phyloP scores from a whole-genome alignment of 2,329 filamentous ascomycete genomes.

The Phialocephala sp. region DNA sequence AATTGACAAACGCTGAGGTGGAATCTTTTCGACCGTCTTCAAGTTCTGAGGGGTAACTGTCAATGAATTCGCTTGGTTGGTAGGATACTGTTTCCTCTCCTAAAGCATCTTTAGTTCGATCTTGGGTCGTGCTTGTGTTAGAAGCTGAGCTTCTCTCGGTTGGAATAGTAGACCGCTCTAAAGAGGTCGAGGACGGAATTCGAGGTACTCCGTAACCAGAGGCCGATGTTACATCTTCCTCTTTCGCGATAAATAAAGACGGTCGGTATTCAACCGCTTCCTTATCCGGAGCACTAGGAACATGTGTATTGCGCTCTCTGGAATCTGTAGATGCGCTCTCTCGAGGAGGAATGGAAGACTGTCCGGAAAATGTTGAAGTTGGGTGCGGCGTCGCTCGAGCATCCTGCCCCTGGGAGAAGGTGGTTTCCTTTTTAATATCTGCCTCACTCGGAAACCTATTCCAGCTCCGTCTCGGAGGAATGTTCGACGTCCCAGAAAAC shows the following conservation, averaged over 20 bases:
- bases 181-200: background rate
- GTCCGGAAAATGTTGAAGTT: background rate
- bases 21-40: background rate
- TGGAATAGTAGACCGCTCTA: background rate
- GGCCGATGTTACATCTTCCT: background rate
- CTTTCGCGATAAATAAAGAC: background rate
- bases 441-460: background rate
- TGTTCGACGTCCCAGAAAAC: background rate
- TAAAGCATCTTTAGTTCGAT: background rate
- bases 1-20: no score
- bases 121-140: background rate
- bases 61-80: background rate
- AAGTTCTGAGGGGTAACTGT: background rate
- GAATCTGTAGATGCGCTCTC: background rate
- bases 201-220: background rate
- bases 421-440: background rate
- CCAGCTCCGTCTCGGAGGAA: background rate
- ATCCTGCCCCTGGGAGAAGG: background rate
- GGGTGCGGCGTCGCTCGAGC: background rate
- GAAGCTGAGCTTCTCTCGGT: background rate
- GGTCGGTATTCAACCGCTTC: background rate
- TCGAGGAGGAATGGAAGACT: background rate
- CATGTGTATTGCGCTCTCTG: background rate
- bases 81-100: background rate
- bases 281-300: background rate